phyloP scores from a whole-genome alignment of 148 eudicot genomes.

The Mesembryanthemum crystallinum region DNA sequence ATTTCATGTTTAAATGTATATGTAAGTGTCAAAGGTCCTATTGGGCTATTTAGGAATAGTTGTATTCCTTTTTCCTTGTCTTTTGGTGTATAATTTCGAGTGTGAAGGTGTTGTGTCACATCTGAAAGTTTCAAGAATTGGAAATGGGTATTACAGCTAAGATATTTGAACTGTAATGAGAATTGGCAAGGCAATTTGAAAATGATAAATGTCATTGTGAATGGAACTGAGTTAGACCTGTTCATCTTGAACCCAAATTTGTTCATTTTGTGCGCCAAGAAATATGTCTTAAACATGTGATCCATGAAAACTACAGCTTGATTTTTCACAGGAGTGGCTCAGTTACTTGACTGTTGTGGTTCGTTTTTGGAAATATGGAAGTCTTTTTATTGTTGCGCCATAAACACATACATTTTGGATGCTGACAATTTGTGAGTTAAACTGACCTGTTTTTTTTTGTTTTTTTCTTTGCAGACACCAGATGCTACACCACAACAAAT shows the following conservation, averaged over 20 bases:
- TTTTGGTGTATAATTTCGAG: not conserved
- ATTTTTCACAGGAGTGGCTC: not conserved
- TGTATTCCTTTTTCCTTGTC: not conserved
- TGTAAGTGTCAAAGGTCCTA: too few species aligned
- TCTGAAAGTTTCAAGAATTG: not conserved
- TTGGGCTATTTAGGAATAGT: too few species aligned
- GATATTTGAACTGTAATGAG: not conserved
- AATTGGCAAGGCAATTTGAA: not conserved
- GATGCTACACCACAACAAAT: constrained; percentile 94
- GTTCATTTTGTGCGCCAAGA: not conserved
- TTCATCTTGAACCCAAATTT: not conserved
- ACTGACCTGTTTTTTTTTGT: too few species aligned
- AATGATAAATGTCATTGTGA: not conserved
- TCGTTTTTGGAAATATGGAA: not conserved
- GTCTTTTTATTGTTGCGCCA: not conserved
- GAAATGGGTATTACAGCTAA: not conserved
- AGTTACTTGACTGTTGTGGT: not conserved
- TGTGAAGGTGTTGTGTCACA: not conserved
- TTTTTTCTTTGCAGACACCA: constrained; percentile 47
- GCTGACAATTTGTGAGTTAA: not conserved
- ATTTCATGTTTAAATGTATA: not conserved
- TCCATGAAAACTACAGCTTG: not conserved
- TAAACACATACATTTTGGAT: not conserved
- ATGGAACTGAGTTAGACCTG: too few species aligned
- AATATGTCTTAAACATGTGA: not conserved